Conservation (phyloP, 2,329 filamentous ascomycete species). For the Curvularia hawaiiensis region DNA sequence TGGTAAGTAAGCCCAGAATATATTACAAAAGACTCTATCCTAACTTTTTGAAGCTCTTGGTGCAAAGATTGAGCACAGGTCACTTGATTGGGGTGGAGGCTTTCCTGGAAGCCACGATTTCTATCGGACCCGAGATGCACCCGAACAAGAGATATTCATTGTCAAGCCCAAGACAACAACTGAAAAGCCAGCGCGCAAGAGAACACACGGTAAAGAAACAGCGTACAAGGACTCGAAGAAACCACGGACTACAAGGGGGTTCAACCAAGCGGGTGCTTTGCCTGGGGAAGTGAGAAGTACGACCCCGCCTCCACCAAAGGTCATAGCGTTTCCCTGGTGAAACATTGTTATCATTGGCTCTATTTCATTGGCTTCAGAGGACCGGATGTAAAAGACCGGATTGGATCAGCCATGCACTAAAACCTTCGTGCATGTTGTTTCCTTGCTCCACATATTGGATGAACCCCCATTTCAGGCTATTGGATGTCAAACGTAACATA, state of each 20-base stretch:
- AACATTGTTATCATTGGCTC: neutral
- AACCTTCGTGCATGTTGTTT: neutral
- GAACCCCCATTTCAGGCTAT: neutral
- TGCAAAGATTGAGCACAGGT: neutral
- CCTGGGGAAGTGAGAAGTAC: neutral
- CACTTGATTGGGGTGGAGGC: neutral
- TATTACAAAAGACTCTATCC: neutral
- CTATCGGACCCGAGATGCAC: neutral
- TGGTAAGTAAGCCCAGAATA: neutral
- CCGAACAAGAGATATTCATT: neutral
- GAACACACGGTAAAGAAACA: neutral
- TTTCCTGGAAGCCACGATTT: neutral
- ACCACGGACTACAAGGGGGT: neutral
- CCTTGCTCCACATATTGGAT: neutral
- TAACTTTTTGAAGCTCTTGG: neutral
- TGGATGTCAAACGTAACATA: neutral
- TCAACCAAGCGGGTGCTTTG: no score
- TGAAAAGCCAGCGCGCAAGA: neutral
- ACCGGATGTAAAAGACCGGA: neutral
- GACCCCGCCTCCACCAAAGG: neutral
- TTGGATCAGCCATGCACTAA: no score
- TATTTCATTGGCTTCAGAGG: neutral
- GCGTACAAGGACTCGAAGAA: neutral
- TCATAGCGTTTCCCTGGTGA: neutral
- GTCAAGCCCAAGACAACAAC: neutral